Evolutionary conservation across 805 yeast species (phyloP), one percentile per base, ranked within the genome.

Genomic region (Lipomyces spencermartinsiae): DNA sequence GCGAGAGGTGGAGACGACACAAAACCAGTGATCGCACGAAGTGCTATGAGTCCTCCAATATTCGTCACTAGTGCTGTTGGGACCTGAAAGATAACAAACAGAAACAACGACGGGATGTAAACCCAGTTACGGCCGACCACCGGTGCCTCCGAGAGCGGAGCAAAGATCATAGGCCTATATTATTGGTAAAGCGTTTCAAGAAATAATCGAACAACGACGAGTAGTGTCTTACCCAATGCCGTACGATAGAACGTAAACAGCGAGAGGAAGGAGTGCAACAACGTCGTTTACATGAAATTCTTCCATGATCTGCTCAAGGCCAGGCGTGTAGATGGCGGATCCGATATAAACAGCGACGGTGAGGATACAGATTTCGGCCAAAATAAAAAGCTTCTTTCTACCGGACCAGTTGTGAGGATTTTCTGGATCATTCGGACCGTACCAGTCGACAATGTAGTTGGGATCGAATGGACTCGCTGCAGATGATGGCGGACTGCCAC

Each of bases 121-220:
- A 86, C 79, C 62, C 80, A 78, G 63, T 83, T 84, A 71, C 91
- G 80, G 14, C 90, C 90, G 60, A 85, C 72, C 2, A 76, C 74
- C 2, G 87, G 84, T 59, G 84, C 81, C 74, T 87, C 91, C 12
- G 88, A 83, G 68, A 87, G 72, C 2, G 91, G 90, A 0, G 89
- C 83, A 62, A 86, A 84, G 1, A 86, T 68, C 80, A 87, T 79
- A 1, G 90, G 89, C 1, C 90, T 89, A 4, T 16, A 86, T 62
- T 87, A 89, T 72, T 87, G 86, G 9, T 89, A 90, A 37, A 49
- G 34, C 33, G 43, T 19, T 16, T 7, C 34, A 33, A 31, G 10
- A 7, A 33, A 10, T 6, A 43, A n/a, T 25, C 29, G 29, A 25
- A 25, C 29, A 25, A 25, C 29, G 29, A 25, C 29, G 29, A 25